Conservation (phyloP, 768 basidiomycete genomes). For the Rhodotorula sphaerocarpa region DNA sequence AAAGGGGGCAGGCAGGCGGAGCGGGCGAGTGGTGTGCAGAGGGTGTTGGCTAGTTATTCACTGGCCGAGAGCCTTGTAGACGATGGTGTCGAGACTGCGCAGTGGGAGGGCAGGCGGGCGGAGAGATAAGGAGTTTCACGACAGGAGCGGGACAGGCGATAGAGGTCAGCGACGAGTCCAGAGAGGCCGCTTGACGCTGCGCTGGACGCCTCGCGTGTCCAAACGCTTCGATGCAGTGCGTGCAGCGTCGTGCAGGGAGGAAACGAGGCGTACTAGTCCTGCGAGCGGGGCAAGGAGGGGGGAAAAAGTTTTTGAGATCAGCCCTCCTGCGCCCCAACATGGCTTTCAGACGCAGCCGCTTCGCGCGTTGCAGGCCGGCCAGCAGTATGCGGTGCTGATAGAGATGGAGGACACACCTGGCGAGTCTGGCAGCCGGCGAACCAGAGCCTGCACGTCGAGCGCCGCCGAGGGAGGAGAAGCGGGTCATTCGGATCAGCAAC, state of each 20-base stretch:
- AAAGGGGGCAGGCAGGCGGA: background rate
- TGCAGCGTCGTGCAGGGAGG: no score
- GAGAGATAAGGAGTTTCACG: slow-evolving; percentile 4
- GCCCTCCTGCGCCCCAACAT: no score
- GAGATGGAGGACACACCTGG: background rate
- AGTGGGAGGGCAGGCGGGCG: background rate
- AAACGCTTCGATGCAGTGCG: no score
- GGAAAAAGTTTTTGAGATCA: no score
- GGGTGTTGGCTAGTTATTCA: background rate
- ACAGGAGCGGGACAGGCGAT: background rate
- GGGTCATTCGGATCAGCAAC: background rate
- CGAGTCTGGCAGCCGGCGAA: background rate
- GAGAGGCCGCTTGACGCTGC: no score
- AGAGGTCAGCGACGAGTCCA: background rate
- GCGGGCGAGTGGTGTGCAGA: no score
- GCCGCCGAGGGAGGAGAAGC: background rate
- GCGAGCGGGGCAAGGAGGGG: no score
- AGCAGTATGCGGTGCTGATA: no score
- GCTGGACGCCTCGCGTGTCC: no score
- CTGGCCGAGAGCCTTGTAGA: slow-evolving; percentile 25
- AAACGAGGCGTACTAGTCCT: background rate
- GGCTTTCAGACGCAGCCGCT: no score
- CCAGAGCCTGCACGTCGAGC: background rate
- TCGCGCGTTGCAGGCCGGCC: no score
- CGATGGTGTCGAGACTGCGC: slow-evolving; percentile 18